Evolutionary conservation across 495 filamentous ascomycete genomes (phyloP).

Genomic region (Bathelium albidoporum): DNA sequence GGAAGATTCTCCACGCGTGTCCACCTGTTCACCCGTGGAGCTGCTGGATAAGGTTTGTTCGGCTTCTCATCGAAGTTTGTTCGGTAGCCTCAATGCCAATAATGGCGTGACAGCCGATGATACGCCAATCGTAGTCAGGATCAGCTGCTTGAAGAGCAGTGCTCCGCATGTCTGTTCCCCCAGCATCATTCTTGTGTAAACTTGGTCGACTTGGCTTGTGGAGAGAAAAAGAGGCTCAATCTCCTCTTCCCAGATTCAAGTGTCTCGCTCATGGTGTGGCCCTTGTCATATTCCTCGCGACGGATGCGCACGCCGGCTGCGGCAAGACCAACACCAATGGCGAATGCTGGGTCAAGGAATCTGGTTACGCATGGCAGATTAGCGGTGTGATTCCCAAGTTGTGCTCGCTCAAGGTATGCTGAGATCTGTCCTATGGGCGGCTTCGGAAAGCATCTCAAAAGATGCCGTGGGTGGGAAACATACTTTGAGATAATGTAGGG

Average conservation of each 20-base stretch:
- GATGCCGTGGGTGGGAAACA: neutral
- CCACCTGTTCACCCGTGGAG: neutral
- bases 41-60: neutral
- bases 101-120: neutral
- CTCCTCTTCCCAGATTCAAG: slow-evolving; percentile 38
- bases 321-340: slow-evolving; percentile 59
- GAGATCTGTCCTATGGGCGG: neutral
- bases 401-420: neutral
- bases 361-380: slow-evolving; percentile 30
- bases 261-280: slow-evolving; percentile 42
- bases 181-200: neutral
- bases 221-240: slow-evolving; percentile 15
- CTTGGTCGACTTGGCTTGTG: neutral
- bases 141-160: neutral
- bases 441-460: neutral
- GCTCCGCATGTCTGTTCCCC: neutral
- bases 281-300: slow-evolving; percentile 70
- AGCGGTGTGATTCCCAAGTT: neutral
- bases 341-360: slow-evolving; percentile 76
- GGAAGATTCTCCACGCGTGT: neutral
- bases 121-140: neutral
- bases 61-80: neutral
- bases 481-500: slow-evolving; percentile 25
- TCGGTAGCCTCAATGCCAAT: too few relatives aligned
- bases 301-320: slow-evolving; percentile 61